Evolutionary conservation across 2,329 filamentous ascomycete species (phyloP), one percentile per base, ranked within the genome.

Genomic region (Dichotomopilus funicola): DNA sequence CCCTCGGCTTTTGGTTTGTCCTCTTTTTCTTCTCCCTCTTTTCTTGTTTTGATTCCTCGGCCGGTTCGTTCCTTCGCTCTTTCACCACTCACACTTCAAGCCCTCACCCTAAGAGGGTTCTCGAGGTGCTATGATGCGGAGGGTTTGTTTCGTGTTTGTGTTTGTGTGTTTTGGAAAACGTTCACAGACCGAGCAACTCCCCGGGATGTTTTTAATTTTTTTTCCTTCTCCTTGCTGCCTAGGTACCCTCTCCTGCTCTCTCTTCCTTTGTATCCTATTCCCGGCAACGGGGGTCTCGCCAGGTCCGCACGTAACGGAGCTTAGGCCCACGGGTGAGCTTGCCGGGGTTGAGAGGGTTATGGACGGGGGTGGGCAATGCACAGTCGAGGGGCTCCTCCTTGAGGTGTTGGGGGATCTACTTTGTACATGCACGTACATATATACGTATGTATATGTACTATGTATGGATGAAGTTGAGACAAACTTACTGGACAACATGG

Each of bases 351-450:
- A 27, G 19, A 27, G 3, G 19, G 19, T 27, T 27, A 27, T 27
- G 19, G 19, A 27, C 31, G 45, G 41, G 38, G 53, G 37, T 34
- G 43, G 68, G 69, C 62, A 69, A 27, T 27, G 19, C 19, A 27
- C 19, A 27, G 19, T 27, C 19, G 19, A 27, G 19, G 19, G 19
- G 19, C 19, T 27, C 19, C 19, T 27, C 19, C 19, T 27, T 27
- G 19, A 27, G 19, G 19, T 27, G 19, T 27, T 27, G 19, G 19
- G 19, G 19, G 19, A 3, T 27, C 19, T 27, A 27, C 19, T 27
- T 27, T 27, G 19, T 27, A 27, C 19, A 27, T 27, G 19, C 19
- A 27, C 2, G 19, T 27, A 27, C 19, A 27, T 27, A 27, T 27
- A 27, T 27, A 27, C 19, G 19, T 27, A 27, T 27, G 19, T 27